A percentile compares a stretch with the other conserved stretches of the same genome.
Conservation (phyloP, 495 filamentous ascomycete genomes). For the Penicillium soppii region DNA sequence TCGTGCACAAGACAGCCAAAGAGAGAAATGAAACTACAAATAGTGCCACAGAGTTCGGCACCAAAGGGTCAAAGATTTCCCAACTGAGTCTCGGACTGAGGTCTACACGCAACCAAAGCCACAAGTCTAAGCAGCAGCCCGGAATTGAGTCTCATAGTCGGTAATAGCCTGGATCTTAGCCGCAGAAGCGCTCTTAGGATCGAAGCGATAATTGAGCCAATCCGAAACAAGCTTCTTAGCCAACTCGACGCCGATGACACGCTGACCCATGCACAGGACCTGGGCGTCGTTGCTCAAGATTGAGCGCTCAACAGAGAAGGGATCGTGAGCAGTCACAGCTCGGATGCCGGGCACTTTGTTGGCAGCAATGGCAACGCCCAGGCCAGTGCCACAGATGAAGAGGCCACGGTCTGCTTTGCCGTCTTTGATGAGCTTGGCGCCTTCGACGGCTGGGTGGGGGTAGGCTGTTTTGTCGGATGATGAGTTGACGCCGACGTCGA, state of each 20-base stretch:
- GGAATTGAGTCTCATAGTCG: constrained; percentile 63
- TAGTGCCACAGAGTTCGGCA: too few relatives aligned
- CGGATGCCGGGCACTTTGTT: constrained; percentile 86
- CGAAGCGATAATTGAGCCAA: constrained; percentile 82
- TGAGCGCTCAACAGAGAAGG: constrained; percentile 77
- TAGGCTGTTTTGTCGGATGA: constrained; percentile 77
- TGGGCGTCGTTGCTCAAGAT: constrained; percentile 85
- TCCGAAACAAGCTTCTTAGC: constrained; percentile 75
- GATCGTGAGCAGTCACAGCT: constrained; percentile 85
- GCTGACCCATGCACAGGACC: constrained; percentile 84
- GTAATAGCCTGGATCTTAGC: constrained; percentile 74
- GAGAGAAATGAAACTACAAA: too few relatives aligned
- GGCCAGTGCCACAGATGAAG: constrained; percentile 83
- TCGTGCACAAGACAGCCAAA: neutral
- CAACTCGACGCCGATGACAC: constrained; percentile 78
- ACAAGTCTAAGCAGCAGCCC: constrained; percentile 19
- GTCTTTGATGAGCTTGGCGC: constrained; percentile 62
- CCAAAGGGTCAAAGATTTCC: too few relatives aligned
- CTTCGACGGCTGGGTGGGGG: constrained; percentile 73
- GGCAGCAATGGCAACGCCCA: constrained; percentile 81
- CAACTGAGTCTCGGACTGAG: too few relatives aligned
- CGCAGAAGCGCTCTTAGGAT: constrained; percentile 67
- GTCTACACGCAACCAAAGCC: neutral
- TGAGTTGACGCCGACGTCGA: constrained; percentile 67
- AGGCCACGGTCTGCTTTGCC: constrained; percentile 76